phyloP scores from a whole-genome alignment of 2,329 filamentous ascomycete species.

The Aspergillus tamarii region DNA sequence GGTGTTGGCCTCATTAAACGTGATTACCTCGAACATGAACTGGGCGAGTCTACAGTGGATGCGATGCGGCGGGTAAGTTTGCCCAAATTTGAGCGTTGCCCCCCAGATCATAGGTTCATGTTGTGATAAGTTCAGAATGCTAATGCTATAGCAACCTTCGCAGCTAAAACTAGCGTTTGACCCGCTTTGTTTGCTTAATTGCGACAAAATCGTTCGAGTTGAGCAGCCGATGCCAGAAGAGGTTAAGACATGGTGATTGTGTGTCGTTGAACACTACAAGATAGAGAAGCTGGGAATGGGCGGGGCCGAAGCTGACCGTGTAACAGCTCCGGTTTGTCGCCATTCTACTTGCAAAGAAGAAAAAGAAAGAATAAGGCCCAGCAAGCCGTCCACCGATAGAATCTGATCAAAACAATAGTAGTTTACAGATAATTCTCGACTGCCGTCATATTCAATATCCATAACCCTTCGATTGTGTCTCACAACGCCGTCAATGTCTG shows the following conservation, averaged over 20 bases:
- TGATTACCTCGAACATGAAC: constrained; percentile 65
- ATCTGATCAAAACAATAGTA: neutral
- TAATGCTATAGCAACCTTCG: constrained; percentile 22
- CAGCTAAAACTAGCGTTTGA: constrained; percentile 68
- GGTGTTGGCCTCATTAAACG: constrained; percentile 72
- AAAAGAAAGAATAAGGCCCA: neutral
- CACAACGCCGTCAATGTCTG: constrained; percentile 25
- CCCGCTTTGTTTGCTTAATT: constrained; percentile 67
- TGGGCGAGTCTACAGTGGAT: constrained; percentile 64
- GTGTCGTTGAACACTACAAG: neutral
- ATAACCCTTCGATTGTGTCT: constrained; percentile 22
- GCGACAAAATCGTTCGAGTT: constrained; percentile 66
- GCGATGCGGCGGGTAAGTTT: constrained; percentile 64
- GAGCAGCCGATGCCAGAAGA: constrained; percentile 54
- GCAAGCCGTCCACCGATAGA: neutral
- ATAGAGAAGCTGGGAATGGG: neutral
- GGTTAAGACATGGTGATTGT: constrained; percentile 48
- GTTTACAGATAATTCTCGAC: constrained; percentile 14
- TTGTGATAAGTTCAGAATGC: neutral
- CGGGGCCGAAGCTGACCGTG: neutral
- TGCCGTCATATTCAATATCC: constrained; percentile 24
- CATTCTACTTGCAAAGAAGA: neutral
- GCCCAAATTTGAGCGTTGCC: neutral
- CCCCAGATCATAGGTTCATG: neutral
- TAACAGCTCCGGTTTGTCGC: neutral